Evolutionary conservation across 2,329 filamentous ascomycete genomes (phyloP), one percentile per base, ranked within the genome.

Genomic region (Chaetothyriales sp.): DNA sequence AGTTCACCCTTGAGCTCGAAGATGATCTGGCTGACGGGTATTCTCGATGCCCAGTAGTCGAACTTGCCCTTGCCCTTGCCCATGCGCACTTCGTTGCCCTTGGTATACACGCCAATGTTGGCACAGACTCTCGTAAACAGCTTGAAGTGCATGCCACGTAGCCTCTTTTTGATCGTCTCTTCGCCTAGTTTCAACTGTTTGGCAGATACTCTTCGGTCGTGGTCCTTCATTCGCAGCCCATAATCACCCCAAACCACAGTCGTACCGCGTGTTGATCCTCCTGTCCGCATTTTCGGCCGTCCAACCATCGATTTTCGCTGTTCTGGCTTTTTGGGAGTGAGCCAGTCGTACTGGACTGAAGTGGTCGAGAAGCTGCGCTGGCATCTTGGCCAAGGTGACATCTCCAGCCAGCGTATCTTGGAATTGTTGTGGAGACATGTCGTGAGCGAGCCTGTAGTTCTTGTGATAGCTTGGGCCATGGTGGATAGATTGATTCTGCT

Each of bases 41-140:
- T 81, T 68, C 90, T 81, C 19, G 84, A 80, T 3, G 90, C 88
- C 92, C 92, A 98, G 65, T 94, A 86, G 66, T 98, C 92, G 65
- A 98, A 96, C 55, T 83, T 85, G 60, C 92, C 92, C 68, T 98
- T 98, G 70, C 92, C 92, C 71, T 96, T 98, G 67, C 92, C 92
- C 93, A 98, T 98, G 78, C 92, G 84, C 67, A 87, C 84, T 71
- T 98, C 92, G 63, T 96, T 98, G 52, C 92, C 92, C 66, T 84
- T 92, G 52, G 87, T 83, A 68, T 92, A 98, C 19, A 98, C 93
- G 64, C 90, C 92, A 59, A 96, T 84, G 64, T 94, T 95, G 57
- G 89, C 92, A 61, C 80, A 81, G 49, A 96, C 83, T 55, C 92
- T 79, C 72, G 87, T 94, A 71, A 94, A 98, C 46, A 98, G 68